These are phyloP conservation scores for Cryphonectria naterciae DNA, from an alignment of 2,329 filamentous ascomycete genomes.

Conservation along the genomic window DNA sequence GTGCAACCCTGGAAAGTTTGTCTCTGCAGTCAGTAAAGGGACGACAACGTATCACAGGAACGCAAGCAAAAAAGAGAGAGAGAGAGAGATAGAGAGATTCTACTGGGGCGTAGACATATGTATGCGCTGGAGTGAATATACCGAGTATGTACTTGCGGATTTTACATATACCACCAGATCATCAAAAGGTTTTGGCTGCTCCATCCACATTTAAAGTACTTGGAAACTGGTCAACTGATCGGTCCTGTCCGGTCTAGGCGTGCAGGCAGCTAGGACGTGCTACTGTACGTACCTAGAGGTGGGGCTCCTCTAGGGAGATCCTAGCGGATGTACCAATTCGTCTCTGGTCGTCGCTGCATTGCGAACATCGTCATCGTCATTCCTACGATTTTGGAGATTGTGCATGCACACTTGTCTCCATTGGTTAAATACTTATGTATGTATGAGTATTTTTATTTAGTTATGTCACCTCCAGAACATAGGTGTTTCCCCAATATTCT, in stretches of 20 bases:
- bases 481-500: neutral
- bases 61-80: neutral
- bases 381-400: neutral
- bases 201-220: neutral
- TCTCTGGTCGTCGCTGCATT: neutral
- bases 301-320: neutral
- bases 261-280: neutral
- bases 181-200: neutral
- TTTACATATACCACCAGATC: no score
- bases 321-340: slow-evolving; percentile 1
- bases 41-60: neutral
- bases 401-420: neutral
- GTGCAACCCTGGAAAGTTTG: neutral
- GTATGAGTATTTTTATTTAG: no score
- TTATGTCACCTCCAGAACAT: neutral
- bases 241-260: slow-evolving; percentile 7
- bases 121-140: neutral
- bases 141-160: neutral
- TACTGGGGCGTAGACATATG: no score
- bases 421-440: no score
- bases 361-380: slow-evolving; percentile 1
- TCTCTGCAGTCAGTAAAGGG: neutral
- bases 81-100: no score
- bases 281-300: neutral
- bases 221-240: slow-evolving; percentile 1